Base-by-base conservation (phyloP, 2,329 filamentous ascomycete species). In the Triangularia verruculosa region DNA sequence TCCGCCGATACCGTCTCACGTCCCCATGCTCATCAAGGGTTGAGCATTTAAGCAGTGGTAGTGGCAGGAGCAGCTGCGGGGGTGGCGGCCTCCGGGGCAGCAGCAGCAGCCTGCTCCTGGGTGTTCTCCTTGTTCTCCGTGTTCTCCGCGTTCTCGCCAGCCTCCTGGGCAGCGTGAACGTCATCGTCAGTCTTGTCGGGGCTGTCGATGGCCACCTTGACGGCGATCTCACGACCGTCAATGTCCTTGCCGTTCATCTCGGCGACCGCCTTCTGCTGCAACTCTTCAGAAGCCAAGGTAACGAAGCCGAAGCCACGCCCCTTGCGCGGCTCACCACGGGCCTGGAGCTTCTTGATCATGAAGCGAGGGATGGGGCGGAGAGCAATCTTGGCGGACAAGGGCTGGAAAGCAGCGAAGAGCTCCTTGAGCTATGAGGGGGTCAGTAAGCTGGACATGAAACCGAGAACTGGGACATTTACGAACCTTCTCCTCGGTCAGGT, bases 241-340 rank as follows among this genome's bases (percentile, higher is more conserved):
- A 99, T 95, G 78, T 97, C 92, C 88, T 97, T 98, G 82, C 93
- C 95, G 81, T 99, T 97, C 95, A 99, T 99, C 85, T 99, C 95
- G 60, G 82, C 77, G 70, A 97, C 96, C 70, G 95, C 95, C 90
- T 97, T 97, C 82, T 96, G 89, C 86, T 99, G 95, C 74, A 94
- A 81, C 80, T 97, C 93, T 85, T 99, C 94, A 17, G 92, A 96
- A 68, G 90, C 90, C 67, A 99, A 89, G 66, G 93, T 98, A 68
- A 99, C 95, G 78, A 99, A 99, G 71, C 95, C 95, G 78, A 99
- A 99, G 70, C 95, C 95, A 83, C 95, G 95, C 67, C 95, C 95
- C 89, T 99, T 99, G 83, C 95, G 95, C 74, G 94, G 89, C 83
- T 99, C 95, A 76, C 93, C 93, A 77, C 95, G 94, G 74, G 94